phyloP scores from a whole-genome alignment of 306 rosid species.

The Hylodesmum podocarpum region DNA sequence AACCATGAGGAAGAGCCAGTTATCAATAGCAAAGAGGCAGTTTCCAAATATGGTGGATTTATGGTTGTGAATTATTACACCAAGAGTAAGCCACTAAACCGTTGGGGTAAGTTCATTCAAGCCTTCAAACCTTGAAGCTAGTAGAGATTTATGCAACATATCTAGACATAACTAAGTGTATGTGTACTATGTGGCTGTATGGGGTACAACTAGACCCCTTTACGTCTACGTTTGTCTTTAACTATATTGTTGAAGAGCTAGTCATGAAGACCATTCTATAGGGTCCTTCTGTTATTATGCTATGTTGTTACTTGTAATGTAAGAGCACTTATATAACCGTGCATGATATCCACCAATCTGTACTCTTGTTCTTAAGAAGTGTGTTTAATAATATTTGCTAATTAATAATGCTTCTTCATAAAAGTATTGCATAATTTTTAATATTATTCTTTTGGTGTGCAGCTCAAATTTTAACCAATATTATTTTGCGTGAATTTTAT shows the following conservation, averaged over 20 bases:
- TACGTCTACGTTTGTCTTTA: not conserved
- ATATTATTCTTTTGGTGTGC: not conserved
- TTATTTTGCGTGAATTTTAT: not conserved
- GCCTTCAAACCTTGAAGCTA: slow-evolving; percentile 16
- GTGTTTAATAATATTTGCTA: not conserved
- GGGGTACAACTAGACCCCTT: not conserved
- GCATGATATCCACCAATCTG: not conserved
- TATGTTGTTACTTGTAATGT: not conserved
- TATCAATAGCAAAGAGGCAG: slow-evolving; percentile 32
- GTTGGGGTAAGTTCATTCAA: slow-evolving; percentile 32
- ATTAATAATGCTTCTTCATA: not conserved
- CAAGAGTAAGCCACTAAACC: slow-evolving; percentile 25
- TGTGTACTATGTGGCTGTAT: not conserved
- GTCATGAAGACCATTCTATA: not conserved
- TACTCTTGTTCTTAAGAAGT: not conserved
- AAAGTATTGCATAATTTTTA: not conserved
- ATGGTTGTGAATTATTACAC: slow-evolving; percentile 1
- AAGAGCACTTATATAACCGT: not conserved
- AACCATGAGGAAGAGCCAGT: slow-evolving; percentile 21
- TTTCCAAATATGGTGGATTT: slow-evolving; percentile 31
- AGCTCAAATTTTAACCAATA: not conserved
- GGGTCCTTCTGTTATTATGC: not conserved
- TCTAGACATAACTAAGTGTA: not conserved
- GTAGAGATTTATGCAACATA: not conserved
- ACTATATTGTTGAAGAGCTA: not conserved